Evolutionary conservation across 1,139 yeast genomes (phyloP).

Genomic region (Yamadazyma trypodendri): DNA sequence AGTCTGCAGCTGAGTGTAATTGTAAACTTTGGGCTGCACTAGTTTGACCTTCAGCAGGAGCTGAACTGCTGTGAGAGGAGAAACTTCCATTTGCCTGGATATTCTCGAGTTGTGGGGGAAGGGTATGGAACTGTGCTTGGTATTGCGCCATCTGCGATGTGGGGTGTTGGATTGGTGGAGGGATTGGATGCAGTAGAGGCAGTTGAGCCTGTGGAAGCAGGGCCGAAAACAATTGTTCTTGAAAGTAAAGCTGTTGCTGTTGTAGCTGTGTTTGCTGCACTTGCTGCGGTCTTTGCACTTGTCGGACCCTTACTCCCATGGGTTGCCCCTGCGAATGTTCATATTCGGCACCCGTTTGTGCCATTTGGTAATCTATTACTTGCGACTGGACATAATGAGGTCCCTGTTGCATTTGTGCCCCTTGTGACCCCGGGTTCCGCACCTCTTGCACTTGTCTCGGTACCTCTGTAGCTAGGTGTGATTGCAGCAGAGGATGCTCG

Average conservation of each 20-base stretch:
- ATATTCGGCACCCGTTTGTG: too few relatives aligned
- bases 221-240: not conserved
- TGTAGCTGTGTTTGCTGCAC: not conserved
- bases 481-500: too few relatives aligned
- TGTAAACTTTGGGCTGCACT: slow-evolving; percentile 1
- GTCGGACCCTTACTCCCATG: too few relatives aligned
- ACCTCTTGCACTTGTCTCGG: too few relatives aligned
- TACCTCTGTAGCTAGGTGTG: too few relatives aligned
- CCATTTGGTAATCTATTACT: too few relatives aligned
- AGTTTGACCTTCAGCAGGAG: not conserved
- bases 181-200: not conserved
- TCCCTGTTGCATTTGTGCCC: too few relatives aligned
- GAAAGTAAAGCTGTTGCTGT: not conserved
- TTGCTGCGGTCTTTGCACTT: too few relatives aligned
- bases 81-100: not conserved
- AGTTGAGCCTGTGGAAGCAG: not conserved
- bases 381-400: too few relatives aligned
- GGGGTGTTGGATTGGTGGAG: not conserved
- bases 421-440: too few relatives aligned
- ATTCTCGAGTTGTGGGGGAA: not conserved
- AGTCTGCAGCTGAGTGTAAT: not conserved
- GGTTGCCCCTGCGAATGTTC: too few relatives aligned
- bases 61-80: not conserved
- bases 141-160: not conserved
- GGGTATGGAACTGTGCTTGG: not conserved